Conservation (phyloP, 192 early-diverging fungal species). For the Umbelopsis vinacea region DNA sequence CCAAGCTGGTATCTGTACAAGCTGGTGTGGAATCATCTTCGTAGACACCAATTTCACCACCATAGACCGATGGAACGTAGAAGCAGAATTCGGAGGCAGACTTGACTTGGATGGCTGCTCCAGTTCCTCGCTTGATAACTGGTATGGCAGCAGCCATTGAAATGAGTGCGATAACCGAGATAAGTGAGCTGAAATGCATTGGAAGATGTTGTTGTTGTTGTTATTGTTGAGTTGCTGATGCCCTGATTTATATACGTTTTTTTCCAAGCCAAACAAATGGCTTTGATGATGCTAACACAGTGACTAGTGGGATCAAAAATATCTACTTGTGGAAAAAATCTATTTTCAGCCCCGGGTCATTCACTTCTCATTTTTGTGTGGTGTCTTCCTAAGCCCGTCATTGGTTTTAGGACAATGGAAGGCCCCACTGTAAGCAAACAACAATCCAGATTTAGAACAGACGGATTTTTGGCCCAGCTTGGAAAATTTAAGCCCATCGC, state of each 20-base stretch:
- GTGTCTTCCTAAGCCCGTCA: too few relatives aligned
- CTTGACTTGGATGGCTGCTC: not conserved
- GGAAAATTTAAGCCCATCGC: not conserved
- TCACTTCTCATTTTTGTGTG: not conserved
- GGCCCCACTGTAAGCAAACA: not conserved
- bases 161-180: not conserved
- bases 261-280: not conserved
- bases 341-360: not conserved
- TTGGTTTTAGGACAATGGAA: too few relatives aligned
- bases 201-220: not conserved
- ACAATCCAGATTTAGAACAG: not conserved
- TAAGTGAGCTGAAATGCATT: not conserved
- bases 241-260: not conserved
- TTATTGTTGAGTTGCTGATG: not conserved
- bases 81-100: slow-evolving; percentile 24
- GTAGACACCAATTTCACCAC: slow-evolving; percentile 34
- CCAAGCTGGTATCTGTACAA: slow-evolving; percentile 41
- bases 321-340: not conserved
- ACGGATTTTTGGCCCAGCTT: not conserved
- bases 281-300: too few relatives aligned
- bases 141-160: not conserved
- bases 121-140: not conserved
- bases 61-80: slow-evolving; percentile 44
- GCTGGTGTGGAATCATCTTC: slow-evolving; percentile 53
- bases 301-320: too few relatives aligned